These are phyloP conservation scores for Ilex aquifolium DNA, from an alignment of 257 asterid genomes.

Conservation along the genomic window DNA sequence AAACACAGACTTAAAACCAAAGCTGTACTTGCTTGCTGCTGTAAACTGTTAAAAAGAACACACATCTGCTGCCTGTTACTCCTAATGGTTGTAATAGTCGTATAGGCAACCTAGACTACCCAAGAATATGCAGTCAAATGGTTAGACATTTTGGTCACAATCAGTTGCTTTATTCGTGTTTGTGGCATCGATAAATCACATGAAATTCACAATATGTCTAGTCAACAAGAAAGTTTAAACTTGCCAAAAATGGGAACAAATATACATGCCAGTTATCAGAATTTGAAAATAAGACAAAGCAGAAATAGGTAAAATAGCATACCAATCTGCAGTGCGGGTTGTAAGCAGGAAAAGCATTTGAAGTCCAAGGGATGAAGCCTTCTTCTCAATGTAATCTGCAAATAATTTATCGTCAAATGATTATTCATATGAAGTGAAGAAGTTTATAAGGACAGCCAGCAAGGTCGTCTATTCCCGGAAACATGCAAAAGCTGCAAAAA, in stretches of 20 bases:
- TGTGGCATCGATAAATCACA: background rate
- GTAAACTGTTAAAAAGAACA: no score
- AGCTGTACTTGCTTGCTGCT: no score
- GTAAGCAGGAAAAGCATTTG: conserved; percentile 78
- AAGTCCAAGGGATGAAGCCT: conserved; percentile 77
- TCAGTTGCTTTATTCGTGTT: background rate
- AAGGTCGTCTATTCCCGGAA: no score
- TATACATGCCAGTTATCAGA: background rate
- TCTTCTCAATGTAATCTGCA: conserved; percentile 92
- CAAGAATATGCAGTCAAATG: no score
- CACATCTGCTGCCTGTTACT: no score
- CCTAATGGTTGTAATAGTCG: no score
- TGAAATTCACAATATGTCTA: background rate
- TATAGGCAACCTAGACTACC: no score
- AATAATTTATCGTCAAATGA: background rate
- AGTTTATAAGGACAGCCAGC: background rate
- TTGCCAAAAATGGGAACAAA: background rate
- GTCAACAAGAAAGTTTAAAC: background rate
- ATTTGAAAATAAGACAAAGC: background rate
- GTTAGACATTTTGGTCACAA: background rate
- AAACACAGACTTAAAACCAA: no score
- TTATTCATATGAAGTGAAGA: background rate
- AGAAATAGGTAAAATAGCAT: conserved; percentile 16
- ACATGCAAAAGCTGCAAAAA: no score
- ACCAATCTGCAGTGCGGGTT: conserved; percentile 98